Conservation (phyloP, 805 yeast genomes). For the Candida suzukii region DNA sequence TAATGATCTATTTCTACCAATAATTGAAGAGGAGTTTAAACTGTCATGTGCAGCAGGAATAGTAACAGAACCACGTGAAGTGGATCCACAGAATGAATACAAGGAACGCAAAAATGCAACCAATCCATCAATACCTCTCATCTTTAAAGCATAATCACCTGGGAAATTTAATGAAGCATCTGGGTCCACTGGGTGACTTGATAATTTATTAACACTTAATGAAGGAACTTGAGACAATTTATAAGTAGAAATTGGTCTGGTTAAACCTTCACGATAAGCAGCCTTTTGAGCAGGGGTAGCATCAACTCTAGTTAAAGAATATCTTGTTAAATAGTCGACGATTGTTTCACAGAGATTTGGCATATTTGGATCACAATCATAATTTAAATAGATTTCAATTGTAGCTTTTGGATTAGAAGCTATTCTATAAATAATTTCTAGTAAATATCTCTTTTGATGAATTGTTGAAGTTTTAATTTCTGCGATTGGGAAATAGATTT, state of each 20-base stretch:
- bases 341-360: constrained; percentile 83
- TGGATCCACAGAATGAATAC: constrained; percentile 52
- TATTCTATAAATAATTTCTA: constrained; percentile 72
- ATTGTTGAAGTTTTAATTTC: constrained; percentile 88
- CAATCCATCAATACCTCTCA: constrained; percentile 71
- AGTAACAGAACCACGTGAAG: not conserved
- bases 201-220: constrained; percentile 60
- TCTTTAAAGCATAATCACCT: constrained; percentile 75
- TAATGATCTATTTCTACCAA: constrained; percentile 21
- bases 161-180: constrained; percentile 54
- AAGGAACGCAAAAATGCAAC: constrained; percentile 79
- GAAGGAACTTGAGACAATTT: constrained; percentile 70
- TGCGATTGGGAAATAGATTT: constrained; percentile 88
- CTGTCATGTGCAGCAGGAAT: no score
- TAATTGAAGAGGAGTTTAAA: not conserved
- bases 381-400: constrained; percentile 88
- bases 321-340: constrained; percentile 68
- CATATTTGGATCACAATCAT: constrained; percentile 82
- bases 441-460: constrained; percentile 85
- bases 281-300: constrained; percentile 62
- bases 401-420: constrained; percentile 86
- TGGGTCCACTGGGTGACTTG: constrained; percentile 46
- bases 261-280: constrained; percentile 41
- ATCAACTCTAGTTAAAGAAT: constrained; percentile 64
- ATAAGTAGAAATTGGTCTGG: constrained; percentile 63